Evolutionary conservation across 176 grass and related monocot species (phyloP), one percentile per base, ranked within the genome.

Genomic region (Otatea glauca): DNA sequence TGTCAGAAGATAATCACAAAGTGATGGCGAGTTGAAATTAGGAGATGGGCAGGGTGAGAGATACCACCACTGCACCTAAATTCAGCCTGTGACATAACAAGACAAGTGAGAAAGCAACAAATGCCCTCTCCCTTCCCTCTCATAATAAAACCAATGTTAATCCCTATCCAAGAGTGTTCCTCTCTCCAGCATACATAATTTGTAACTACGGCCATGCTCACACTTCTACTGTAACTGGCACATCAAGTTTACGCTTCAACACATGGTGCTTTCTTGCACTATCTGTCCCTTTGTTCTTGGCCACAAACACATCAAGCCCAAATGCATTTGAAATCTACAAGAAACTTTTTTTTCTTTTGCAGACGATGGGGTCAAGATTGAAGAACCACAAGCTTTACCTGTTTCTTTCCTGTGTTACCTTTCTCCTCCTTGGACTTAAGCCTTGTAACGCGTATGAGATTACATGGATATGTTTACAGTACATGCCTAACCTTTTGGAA

Each of bases 91-190:
- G 88, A 96, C 93, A 93, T 85, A 85, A 89, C 43, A 53, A 68
- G 93, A 92, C 93, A 93, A 91, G 43, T 0, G 41, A 79, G 65
- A 93, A 82, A 69, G 49, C 84, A 93, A 89, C 93, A 91, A 91
- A 72, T 12, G 18, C 10, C 61, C 32, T 75, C 65, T 78, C 78
- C 41, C 54, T 39, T 42, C 55, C 17, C 29, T 60, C 61, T 11
- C 59, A 47, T 42, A 56, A 44, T 73, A 56, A 41, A 81, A 70
- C 65, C 78, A 18, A 1, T 48, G 65, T 27, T 53, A 69, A 25
- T 25, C 35, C 34, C 43, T 16, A 35, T 81, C 62, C 18, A 14
- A 38, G 7, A 41, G 15, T 9, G 10, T 63, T 88, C 53, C 32
- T 50, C 72, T 42, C 71, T 61, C 54, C n/a, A 49, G 20, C 61